Percentiles rank a stretch among this genome's conserved stretches.
phyloP scores from a whole-genome alignment of 129 eudicot genomes.

The Helianthus tuberosus region DNA sequence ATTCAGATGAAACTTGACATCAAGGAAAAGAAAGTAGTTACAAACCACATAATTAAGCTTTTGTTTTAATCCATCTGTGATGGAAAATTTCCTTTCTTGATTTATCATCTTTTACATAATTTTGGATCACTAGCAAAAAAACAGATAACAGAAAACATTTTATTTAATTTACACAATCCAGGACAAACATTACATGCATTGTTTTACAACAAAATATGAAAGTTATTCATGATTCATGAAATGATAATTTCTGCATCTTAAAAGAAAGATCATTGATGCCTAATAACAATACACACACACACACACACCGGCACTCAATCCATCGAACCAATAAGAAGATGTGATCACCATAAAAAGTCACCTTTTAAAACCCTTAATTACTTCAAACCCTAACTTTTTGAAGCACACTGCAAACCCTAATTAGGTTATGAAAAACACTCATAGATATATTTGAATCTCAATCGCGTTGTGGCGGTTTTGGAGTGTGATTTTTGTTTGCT shows the following conservation, averaged over 20 bases:
- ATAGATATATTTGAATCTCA: conserved; percentile 17
- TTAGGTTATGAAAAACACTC: conserved; percentile 26
- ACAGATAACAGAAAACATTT: conserved; percentile 7
- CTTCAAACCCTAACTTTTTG: conserved; percentile 28
- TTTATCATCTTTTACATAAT: too few relatives aligned
- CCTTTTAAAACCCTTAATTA: conserved; percentile 6
- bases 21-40: too few relatives aligned
- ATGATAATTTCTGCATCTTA: conserved; percentile 22
- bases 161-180: neutral
- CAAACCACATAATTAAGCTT: too few relatives aligned
- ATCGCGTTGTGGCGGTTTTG: conserved; percentile 42
- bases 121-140: neutral
- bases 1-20: neutral
- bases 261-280: conserved; percentile 15
- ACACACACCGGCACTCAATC: conserved; percentile 17
- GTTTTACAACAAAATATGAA: conserved; percentile 22
- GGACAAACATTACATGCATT: neutral
- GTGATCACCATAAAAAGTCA: conserved; percentile 27
- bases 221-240: conserved; percentile 31
- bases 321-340: conserved; percentile 26
- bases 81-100: too few relatives aligned
- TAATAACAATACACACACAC: conserved; percentile 25
- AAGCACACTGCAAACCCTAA: conserved; percentile 35
- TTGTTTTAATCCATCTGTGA: too few relatives aligned
- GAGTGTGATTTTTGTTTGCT: conserved; percentile 57